These are phyloP conservation scores for Rhipidocladum racemiflorum DNA, from an alignment of 176 grass and related monocot species.

Conservation along the genomic window DNA sequence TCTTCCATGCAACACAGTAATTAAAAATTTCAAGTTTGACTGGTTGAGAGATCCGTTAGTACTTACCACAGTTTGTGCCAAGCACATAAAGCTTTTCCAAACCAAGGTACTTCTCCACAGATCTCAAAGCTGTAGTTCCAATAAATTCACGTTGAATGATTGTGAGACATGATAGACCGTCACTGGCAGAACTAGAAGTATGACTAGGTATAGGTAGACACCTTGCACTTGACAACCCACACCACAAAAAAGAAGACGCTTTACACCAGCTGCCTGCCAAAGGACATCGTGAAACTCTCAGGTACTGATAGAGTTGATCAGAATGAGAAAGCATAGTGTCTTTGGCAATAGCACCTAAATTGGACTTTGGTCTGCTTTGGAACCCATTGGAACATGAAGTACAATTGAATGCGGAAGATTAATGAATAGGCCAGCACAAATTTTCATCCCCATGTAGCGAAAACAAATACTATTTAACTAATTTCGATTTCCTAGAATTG, in stretches of 20 bases:
- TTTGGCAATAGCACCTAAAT: background rate
- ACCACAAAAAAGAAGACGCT: constrained; percentile 93
- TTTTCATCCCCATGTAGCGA: background rate
- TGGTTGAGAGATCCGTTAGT: background rate
- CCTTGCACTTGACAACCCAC: constrained; percentile 99
- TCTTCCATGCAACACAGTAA: background rate
- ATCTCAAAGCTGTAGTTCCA: constrained; percentile 78
- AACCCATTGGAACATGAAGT: background rate
- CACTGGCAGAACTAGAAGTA: background rate
- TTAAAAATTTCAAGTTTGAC: background rate
- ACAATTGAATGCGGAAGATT: background rate
- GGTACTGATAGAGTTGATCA: background rate
- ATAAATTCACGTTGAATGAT: constrained; percentile 47
- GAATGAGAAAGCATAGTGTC: background rate
- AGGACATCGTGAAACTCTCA: constrained; percentile 16
- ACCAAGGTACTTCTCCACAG: constrained; percentile 89
- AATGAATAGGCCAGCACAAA: background rate
- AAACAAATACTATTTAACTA: background rate
- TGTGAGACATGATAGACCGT: constrained; percentile 34
- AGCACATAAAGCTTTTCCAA: constrained; percentile 99
- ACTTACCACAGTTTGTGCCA: constrained; percentile 95
- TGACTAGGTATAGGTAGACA: constrained; percentile 15
- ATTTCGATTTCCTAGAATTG: background rate
- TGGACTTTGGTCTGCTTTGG: background rate
- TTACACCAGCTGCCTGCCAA: constrained; percentile 91